Evolutionary conservation across 768 basidiomycete species (phyloP).

Genomic region (Lactifluus volemus): DNA sequence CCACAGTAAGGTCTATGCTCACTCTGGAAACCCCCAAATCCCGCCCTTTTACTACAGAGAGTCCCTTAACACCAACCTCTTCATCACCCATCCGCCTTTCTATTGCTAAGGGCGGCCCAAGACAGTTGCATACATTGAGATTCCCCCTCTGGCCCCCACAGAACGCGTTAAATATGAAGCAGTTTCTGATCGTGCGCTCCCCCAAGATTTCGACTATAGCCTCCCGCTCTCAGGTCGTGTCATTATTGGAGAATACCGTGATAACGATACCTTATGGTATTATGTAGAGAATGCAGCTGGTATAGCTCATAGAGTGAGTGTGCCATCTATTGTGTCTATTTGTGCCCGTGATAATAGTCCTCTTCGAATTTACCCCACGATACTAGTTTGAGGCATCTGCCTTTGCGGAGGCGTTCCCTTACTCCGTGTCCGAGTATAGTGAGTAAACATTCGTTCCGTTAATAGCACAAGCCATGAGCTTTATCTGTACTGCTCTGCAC

Average conservation of each 20-base stretch:
- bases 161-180: conserved; percentile 12
- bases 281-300: conserved; percentile 12
- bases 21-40: not conserved
- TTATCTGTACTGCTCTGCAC: not conserved
- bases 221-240: conserved; percentile 9
- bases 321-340: not conserved
- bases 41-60: not conserved
- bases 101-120: not conserved
- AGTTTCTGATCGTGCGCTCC: conserved; percentile 9
- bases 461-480: not conserved
- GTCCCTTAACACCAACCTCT: not conserved
- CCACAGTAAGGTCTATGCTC: not conserved
- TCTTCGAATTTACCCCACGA: not conserved
- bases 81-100: not conserved
- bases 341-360: not conserved
- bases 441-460: not conserved
- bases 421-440: conserved; percentile 18
- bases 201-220: conserved; percentile 9
- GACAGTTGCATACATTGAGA: not conserved
- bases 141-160: not conserved
- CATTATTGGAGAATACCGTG: conserved; percentile 16
- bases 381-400: conserved; percentile 9
- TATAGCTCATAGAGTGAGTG: conserved; percentile 14
- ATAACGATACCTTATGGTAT: conserved; percentile 15
- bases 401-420: conserved; percentile 11